Evolutionary conservation across 352 stramenopile species (phyloP), one percentile per base, ranked within the genome.

Genomic region (Pythium coloratum): DNA sequence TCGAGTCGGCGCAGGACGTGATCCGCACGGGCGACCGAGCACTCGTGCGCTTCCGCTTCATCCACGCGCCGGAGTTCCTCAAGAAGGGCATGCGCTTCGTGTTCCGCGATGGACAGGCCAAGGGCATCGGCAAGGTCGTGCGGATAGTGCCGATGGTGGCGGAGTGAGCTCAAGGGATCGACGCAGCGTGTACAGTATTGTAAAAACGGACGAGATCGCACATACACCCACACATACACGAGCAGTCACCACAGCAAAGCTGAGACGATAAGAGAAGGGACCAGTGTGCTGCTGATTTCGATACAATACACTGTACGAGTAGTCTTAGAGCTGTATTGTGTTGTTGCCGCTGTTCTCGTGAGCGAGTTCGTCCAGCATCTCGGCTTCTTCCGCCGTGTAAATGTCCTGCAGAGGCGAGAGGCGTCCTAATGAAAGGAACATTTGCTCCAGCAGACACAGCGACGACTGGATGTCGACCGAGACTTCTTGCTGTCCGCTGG

Each of bases 41-140:
- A 56, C 75, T 93, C 20, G 89, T 97, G 46, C 82, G 86, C 14
- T 98, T 98, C 70, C 81, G 80, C 28, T 97, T 98, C 70, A 86
- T 97, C 67, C 90, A 98, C 66, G 85, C 87, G 34, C 82, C 92
- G 5, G 97, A 99, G 77, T 99, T 98, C 76, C 76, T 99, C 63
- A 95, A 97, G 59, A 90, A 96, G 28, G 97, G 97, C 54, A 98
- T 96, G 86, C 86, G 88, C 63, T 98, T 99, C 76, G 86, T 99
- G 36, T 99, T 99, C 66, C 92, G 97, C 55, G 97, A 99, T 75
- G 97, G 97, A 3, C 90, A 98, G 65, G 96, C 97, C 30, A 98
- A 98, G 75, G 97, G 97, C 64, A 98, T 99, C 50, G 96, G 96
- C 38, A 98, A 97, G 71, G 82, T 98, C 13, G 78, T 92, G 32